Evolutionary conservation across 2,329 filamentous ascomycete genomes (phyloP).

Genomic region (Cladophialophora psammophila): DNA sequence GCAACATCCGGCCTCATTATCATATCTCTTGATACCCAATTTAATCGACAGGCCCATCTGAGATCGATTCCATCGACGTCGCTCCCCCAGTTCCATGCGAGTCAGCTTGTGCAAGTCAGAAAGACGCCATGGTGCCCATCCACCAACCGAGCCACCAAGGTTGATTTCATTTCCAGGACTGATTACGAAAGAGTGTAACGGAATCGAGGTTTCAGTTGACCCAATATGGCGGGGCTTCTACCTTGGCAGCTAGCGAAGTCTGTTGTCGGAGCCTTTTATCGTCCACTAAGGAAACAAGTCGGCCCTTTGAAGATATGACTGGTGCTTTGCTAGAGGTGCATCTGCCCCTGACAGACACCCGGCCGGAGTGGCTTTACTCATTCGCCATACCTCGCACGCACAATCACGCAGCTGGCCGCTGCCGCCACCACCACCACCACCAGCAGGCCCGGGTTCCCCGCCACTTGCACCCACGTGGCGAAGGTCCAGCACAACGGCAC

Average conservation of each 20-base stretch:
- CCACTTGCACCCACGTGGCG: not conserved
- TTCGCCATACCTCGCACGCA: not conserved
- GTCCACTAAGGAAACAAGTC: not conserved
- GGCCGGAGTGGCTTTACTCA: not conserved
- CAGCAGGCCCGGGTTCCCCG: not conserved
- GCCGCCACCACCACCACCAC: not conserved
- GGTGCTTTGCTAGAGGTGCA: not conserved
- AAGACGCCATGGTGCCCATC: too few relatives aligned
- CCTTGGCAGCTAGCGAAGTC: not conserved
- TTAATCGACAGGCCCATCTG: not conserved
- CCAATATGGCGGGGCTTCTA: not conserved
- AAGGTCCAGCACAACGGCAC: constrained; percentile 1
- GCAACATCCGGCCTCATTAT: not conserved
- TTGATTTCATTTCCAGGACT: not conserved
- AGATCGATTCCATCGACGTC: not conserved
- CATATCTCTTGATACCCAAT: not conserved
- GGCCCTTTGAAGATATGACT: not conserved
- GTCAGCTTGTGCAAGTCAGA: constrained; percentile 1
- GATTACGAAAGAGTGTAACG: not conserved
- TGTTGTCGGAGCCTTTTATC: not conserved
- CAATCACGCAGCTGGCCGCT: not conserved
- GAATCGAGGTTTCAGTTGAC: not conserved
- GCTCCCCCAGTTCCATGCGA: not conserved
- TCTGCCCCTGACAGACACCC: not conserved
- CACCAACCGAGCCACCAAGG: not conserved